Percentiles rank a stretch among this genome's conserved stretches.
Conservation (phyloP, 768 basidiomycete genomes). For the Bullera alba region DNA sequence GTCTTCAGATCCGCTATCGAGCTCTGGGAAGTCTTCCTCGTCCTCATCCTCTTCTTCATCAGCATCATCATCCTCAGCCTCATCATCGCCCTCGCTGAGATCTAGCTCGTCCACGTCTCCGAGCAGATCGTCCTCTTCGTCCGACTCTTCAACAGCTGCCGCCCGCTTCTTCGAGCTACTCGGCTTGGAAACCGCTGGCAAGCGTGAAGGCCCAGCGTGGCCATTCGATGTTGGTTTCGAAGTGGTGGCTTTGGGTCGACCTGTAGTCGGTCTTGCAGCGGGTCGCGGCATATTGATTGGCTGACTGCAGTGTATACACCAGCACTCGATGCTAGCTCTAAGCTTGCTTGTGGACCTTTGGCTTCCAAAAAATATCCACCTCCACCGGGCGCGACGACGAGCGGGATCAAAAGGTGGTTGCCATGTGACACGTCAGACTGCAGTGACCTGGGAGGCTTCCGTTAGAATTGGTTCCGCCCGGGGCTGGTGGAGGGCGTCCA, state of each 20-base stretch:
- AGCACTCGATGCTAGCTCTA: too few species aligned
- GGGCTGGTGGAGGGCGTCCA: too few species aligned
- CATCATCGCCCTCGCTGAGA: slow-evolving; percentile 18
- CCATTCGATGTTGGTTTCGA: background rate
- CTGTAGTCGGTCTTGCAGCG: too few species aligned
- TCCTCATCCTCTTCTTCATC: slow-evolving; percentile 13
- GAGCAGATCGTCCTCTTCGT: slow-evolving; percentile 1
- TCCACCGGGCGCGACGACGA: too few species aligned
- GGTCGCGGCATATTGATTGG: too few species aligned
- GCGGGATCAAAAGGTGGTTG: too few species aligned
- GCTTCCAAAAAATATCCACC: too few species aligned
- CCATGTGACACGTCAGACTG: too few species aligned
- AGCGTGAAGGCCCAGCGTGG: slow-evolving; percentile 15
- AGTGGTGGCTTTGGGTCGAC: background rate
- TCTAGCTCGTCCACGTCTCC: slow-evolving; percentile 7
- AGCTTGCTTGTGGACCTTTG: too few species aligned
- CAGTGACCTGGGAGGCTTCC: too few species aligned
- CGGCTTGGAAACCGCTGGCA: background rate
- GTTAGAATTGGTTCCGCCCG: too few species aligned
- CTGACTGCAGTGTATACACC: too few species aligned
- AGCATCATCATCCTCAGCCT: slow-evolving; percentile 14
- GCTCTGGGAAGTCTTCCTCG: slow-evolving; percentile 38
- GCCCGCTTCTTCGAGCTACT: slow-evolving; percentile 9
- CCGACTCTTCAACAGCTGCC: slow-evolving; percentile 3
- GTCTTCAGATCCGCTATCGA: slow-evolving; percentile 31